Percentiles rank a stretch among this genome's conserved stretches.
These are phyloP conservation scores for Domatiomyces globalis DNA, from an alignment of 2,329 filamentous ascomycete genomes.

Conservation along the genomic window DNA sequence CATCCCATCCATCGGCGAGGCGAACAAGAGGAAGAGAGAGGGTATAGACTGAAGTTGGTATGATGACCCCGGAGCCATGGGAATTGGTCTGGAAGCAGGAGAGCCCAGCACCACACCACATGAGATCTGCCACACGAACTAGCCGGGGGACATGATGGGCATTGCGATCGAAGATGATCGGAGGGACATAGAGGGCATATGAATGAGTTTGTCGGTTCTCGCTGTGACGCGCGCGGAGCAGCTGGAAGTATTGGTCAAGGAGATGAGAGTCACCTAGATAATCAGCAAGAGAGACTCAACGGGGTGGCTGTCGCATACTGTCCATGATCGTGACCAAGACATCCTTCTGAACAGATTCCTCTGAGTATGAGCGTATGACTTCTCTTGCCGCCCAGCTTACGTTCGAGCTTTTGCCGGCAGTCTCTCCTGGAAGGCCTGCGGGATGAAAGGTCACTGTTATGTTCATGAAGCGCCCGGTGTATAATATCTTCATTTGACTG, in stretches of 20 bases:
- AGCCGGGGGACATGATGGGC: conserved; percentile 52
- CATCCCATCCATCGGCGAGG: conserved; percentile 58
- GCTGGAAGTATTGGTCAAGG: conserved; percentile 51
- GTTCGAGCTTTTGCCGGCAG: conserved; percentile 62
- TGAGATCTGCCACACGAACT: conserved; percentile 56
- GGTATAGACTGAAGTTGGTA: conserved; percentile 62
- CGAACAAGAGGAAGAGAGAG: conserved; percentile 53
- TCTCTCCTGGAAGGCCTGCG: conserved; percentile 49
- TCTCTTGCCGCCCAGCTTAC: conserved; percentile 56
- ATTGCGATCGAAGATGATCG: conserved; percentile 62
- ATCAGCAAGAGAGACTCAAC: background rate
- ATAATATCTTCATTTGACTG: conserved; percentile 45
- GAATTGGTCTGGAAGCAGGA: conserved; percentile 46
- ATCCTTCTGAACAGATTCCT: conserved; percentile 38
- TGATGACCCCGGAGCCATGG: conserved; percentile 47
- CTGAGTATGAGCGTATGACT: conserved; percentile 47
- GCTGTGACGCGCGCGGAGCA: conserved; percentile 50
- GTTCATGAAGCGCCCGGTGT: conserved; percentile 49
- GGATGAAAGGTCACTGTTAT: conserved; percentile 57
- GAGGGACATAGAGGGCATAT: conserved; percentile 52
- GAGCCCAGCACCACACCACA: conserved; percentile 58
- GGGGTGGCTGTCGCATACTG: conserved; percentile 33
- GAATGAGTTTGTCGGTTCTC: conserved; percentile 38
- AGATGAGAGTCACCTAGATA: conserved; percentile 54
- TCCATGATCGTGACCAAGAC: conserved; percentile 60